Evolutionary conservation across 306 rosid species (phyloP).

Genomic region (Rubus idaeus): DNA sequence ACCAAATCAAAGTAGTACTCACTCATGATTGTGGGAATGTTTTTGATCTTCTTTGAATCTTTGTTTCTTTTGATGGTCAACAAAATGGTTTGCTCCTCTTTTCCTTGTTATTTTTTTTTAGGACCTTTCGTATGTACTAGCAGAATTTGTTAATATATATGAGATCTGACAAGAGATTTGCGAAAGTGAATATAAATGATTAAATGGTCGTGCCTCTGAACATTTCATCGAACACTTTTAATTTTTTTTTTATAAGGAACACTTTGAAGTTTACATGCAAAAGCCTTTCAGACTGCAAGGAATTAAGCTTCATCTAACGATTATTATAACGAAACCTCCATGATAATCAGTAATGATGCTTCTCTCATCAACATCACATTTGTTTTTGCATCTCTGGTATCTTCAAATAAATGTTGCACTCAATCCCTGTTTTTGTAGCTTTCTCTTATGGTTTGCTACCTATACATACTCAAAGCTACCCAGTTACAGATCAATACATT

Average conservation of each 20-base stretch:
- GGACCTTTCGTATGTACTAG: not conserved
- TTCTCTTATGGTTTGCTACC: not conserved
- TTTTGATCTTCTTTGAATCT: conserved; percentile 15
- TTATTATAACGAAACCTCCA: not conserved
- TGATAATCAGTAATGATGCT: conserved; percentile 1
- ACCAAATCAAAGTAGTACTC: conserved; percentile 8
- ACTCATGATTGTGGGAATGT: conserved; percentile 22
- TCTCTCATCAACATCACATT: not conserved
- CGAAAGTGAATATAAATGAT: not conserved
- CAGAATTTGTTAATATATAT: not conserved
- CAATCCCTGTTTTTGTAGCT: not conserved
- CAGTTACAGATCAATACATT: not conserved
- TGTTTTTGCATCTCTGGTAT: not conserved
- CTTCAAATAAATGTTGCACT: not conserved
- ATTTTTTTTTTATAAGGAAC: too few species aligned
- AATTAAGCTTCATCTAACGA: not conserved
- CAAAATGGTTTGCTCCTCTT: not conserved
- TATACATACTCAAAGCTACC: not conserved
- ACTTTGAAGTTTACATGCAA: not conserved
- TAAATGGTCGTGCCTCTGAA: not conserved
- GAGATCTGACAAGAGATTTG: not conserved
- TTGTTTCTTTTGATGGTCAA: conserved; percentile 14
- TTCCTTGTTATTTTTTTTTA: not conserved
- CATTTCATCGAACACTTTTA: not conserved
- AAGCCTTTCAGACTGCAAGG: not conserved